These are phyloP conservation scores for Trypanosoma conorhini DNA, from an alignment of 208 protist species.

Conservation along the genomic window DNA sequence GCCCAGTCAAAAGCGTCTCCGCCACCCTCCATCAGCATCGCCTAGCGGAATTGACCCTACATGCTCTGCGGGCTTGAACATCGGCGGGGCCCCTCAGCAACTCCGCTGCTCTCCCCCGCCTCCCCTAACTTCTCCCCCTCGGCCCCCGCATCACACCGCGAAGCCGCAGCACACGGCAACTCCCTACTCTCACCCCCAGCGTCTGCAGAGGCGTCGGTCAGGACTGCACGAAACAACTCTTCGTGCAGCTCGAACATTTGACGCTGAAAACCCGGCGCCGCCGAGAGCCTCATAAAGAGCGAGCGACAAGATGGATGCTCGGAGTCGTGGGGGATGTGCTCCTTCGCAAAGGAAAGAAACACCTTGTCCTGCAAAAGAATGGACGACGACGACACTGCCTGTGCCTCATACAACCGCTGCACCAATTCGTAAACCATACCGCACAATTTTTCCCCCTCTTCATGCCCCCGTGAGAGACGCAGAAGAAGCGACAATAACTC, in stretches of 20 bases:
- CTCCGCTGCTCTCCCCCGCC: neutral
- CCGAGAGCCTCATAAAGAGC: conserved; percentile 7
- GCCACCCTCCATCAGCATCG: no score
- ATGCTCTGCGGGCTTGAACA: neutral
- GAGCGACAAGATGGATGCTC: neutral
- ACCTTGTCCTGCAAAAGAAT: neutral
- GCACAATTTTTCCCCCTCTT: neutral
- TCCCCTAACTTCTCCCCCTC: neutral
- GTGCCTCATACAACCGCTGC: neutral
- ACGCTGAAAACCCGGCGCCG: neutral
- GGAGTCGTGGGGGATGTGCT: conserved; percentile 6
- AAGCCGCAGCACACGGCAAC: neutral
- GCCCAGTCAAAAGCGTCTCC: neutral
- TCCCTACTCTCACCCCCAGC: neutral
- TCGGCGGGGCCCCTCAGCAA: neutral
- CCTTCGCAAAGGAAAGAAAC: conserved; percentile 4
- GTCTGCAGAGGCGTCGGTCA: neutral
- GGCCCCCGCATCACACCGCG: neutral
- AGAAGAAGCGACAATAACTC: conserved; percentile 10
- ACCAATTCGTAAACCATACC: conserved; percentile 8
- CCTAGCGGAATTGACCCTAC: no score
- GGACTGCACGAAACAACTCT: neutral
- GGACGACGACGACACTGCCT: neutral
- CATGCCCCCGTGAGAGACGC: neutral
- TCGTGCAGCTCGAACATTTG: neutral